phyloP scores from a whole-genome alignment of 345 rosid genomes.

The Rhodamnia rubescens region DNA sequence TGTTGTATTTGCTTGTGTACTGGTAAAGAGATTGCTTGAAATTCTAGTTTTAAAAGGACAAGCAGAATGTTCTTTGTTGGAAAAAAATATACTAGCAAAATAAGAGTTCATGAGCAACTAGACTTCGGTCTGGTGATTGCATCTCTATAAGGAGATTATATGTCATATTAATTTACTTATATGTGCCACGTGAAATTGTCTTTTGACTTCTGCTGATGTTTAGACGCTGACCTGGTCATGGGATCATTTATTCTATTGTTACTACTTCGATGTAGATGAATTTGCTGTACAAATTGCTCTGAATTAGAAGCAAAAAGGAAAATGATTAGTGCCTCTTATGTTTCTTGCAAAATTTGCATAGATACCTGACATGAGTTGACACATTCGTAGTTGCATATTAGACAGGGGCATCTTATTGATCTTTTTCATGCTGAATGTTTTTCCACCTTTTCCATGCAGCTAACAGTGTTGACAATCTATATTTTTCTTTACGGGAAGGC shows the following conservation, averaged over 20 bases:
- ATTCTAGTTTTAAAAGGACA: background rate
- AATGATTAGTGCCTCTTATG: background rate
- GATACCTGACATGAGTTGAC: background rate
- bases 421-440: background rate
- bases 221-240: background rate
- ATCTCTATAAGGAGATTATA: background rate
- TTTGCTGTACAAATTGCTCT: background rate
- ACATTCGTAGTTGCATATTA: background rate
- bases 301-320: background rate
- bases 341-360: background rate
- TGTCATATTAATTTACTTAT: background rate
- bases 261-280: background rate
- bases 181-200: background rate
- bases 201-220: background rate
- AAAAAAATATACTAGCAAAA: background rate
- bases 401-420: background rate
- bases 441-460: conserved; percentile 38
- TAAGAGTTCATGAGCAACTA: background rate
- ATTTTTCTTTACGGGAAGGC: conserved; percentile 78
- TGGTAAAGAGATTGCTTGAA: background rate
- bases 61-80: background rate
- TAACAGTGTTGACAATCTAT: conserved; percentile 85
- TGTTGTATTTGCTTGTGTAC: background rate
- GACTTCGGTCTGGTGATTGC: background rate
- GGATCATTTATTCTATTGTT: background rate